A percentile compares a stretch with the other conserved stretches of the same genome.
Conservation (phyloP, 805 yeast species). For the Sugiyamaella americana region DNA sequence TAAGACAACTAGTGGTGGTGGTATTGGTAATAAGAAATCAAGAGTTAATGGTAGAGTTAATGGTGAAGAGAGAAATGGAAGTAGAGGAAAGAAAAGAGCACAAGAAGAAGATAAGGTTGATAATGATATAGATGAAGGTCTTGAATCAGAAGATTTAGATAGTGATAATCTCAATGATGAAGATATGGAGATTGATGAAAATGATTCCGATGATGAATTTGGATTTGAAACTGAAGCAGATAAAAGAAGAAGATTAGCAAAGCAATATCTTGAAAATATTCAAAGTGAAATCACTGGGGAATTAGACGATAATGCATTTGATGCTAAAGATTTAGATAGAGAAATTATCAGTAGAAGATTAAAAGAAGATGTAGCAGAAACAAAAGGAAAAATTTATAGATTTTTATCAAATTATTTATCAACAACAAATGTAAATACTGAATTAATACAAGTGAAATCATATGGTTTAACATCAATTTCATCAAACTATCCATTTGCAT, state of each 20-base stretch:
- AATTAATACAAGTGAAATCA: slow-evolving; percentile 23
- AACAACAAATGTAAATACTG: slow-evolving; percentile 1
- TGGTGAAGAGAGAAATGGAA: neutral
- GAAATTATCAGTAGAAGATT: slow-evolving; percentile 78
- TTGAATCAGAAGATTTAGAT: slow-evolving; percentile 10
- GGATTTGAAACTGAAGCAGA: slow-evolving; percentile 60
- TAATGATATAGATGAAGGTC: slow-evolving; percentile 19
- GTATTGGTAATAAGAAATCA: neutral
- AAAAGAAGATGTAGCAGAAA: slow-evolving; percentile 83
- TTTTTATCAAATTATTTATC: slow-evolving; percentile 47
- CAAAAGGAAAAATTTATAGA: slow-evolving; percentile 75
- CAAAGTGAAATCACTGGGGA: slow-evolving; percentile 41
- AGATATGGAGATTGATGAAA: slow-evolving; percentile 16
- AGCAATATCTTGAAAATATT: slow-evolving; percentile 79
- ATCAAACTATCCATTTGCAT: slow-evolving; percentile 56
- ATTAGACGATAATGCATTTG: slow-evolving; percentile 49
- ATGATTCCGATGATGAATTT: slow-evolving; percentile 18
- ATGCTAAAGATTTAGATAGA: slow-evolving; percentile 85
- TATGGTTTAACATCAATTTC: slow-evolving; percentile 37
- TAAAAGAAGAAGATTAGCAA: slow-evolving; percentile 88
- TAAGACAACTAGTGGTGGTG: slow-evolving; percentile 3
- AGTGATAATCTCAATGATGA: slow-evolving; percentile 15
- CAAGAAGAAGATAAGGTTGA: slow-evolving; percentile 19
- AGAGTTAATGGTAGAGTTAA: neutral
- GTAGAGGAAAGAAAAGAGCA: slow-evolving; percentile 1